Conservation (phyloP, 352 stramenopile genomes). For the Phytophthora aleatoria region DNA sequence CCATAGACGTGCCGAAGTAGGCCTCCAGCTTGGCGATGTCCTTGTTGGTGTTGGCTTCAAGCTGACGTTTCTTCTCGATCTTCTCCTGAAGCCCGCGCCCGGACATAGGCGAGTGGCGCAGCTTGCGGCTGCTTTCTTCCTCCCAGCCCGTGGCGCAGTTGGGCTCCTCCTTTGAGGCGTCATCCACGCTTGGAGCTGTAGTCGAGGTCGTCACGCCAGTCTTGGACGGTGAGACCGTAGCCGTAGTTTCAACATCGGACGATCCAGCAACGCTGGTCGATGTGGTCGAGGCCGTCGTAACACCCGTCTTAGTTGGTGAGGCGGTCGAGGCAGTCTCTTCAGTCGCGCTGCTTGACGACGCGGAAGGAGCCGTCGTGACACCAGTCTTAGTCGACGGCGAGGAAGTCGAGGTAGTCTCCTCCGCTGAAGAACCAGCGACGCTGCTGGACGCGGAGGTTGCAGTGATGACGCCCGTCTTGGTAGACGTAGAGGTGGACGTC, state of each 20-base stretch:
- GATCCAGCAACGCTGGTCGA: constrained; percentile 9
- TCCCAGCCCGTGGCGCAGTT: constrained; percentile 37
- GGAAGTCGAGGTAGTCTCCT: constrained; percentile 2
- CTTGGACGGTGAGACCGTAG: constrained; percentile 3
- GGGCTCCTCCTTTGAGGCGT: constrained; percentile 15
- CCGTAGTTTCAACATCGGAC: neutral
- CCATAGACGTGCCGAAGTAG: constrained; percentile 33
- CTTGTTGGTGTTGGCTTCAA: constrained; percentile 24
- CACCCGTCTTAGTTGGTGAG: neutral
- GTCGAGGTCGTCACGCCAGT: constrained; percentile 13
- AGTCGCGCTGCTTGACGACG: constrained; percentile 1
- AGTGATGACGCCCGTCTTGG: constrained; percentile 4
- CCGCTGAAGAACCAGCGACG: neutral
- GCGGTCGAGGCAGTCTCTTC: constrained; percentile 2
- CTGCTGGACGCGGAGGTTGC: constrained; percentile 5
- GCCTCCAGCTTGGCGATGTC: constrained; percentile 34
- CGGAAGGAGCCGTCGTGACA: neutral
- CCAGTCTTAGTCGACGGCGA: neutral
- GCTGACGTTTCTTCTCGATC: constrained; percentile 22
- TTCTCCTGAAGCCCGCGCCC: constrained; percentile 6
- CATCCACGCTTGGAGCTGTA: constrained; percentile 8
- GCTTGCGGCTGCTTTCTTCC: constrained; percentile 14
- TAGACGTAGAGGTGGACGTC: constrained; percentile 24
- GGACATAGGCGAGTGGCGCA: constrained; percentile 17
- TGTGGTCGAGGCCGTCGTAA: constrained; percentile 10